Conservation (phyloP, 208 protist species). For the Trichomonas gallinae region DNA sequence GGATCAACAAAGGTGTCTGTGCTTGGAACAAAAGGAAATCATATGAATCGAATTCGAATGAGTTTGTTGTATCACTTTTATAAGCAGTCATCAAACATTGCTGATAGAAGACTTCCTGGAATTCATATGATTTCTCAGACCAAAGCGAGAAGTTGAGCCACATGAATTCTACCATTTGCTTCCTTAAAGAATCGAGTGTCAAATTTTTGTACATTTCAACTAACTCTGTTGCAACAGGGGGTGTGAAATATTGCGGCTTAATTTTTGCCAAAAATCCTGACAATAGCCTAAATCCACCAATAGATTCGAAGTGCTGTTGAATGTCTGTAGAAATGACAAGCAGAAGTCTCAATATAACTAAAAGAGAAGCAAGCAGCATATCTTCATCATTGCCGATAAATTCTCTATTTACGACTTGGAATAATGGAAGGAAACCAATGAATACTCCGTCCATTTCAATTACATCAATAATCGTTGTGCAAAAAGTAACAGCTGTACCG, state of each 20-base stretch:
- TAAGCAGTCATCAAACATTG: neutral
- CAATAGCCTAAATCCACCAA: neutral
- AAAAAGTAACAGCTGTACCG: neutral
- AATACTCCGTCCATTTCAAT: neutral
- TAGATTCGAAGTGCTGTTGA: neutral
- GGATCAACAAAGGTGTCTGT: neutral
- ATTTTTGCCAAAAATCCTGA: neutral
- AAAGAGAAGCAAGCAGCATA: neutral
- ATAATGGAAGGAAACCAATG: neutral
- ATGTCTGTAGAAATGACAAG: neutral
- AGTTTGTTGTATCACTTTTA: neutral
- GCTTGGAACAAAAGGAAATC: slow-evolving; percentile 2
- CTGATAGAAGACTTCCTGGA: neutral
- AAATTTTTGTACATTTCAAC: neutral
- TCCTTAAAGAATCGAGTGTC: no score
- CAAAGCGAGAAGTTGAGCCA: neutral
- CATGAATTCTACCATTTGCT: neutral
- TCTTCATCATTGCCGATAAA: neutral
- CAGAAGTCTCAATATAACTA: neutral
- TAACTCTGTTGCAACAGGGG: neutral
- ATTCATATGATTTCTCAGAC: neutral
- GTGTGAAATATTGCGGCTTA: neutral
- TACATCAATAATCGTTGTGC: neutral
- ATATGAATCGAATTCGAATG: neutral
- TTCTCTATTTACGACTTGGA: neutral